phyloP scores from a whole-genome alignment of 768 basidiomycete species.

The Tephrocybe rancida region DNA sequence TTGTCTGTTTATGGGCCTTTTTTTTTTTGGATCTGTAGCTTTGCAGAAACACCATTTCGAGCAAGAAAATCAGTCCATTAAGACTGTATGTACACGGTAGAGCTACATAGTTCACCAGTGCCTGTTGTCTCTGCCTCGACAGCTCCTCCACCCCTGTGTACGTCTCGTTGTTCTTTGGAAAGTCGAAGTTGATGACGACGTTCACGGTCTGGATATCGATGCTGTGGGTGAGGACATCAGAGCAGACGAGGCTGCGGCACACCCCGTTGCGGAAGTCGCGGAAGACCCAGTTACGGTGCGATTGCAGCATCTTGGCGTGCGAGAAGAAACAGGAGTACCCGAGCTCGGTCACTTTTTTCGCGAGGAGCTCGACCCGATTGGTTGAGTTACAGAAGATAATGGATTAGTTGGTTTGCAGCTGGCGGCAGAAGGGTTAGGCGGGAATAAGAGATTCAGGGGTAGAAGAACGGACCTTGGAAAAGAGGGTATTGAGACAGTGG shows the following conservation, averaged over 20 bases:
- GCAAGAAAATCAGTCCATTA: too few relatives aligned
- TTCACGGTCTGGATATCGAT: conserved; percentile 99
- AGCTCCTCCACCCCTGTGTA: conserved; percentile 62
- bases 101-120: too few relatives aligned
- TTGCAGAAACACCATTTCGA: too few relatives aligned
- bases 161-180: conserved; percentile 98
- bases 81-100: too few relatives aligned
- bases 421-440: conserved; percentile 13
- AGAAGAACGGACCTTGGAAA: conserved; percentile 77
- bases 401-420: conserved; percentile 99
- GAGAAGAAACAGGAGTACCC: conserved; percentile 99
- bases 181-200: conserved; percentile 99
- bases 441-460: background rate
- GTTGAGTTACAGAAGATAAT: conserved; percentile 99
- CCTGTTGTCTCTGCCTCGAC: conserved; percentile 23
- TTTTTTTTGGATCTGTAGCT: too few relatives aligned
- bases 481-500: conserved; percentile 98
- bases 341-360: conserved; percentile 98
- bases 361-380: conserved; percentile 98
- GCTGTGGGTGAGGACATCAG: conserved; percentile 96
- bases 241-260: conserved; percentile 98
- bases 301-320: conserved; percentile 99
- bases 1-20: too few relatives aligned
- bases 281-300: conserved; percentile 98
- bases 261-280: conserved; percentile 99